Evolutionary conservation across 805 yeast genomes (phyloP).

Genomic region (Peterozyma xylosa): DNA sequence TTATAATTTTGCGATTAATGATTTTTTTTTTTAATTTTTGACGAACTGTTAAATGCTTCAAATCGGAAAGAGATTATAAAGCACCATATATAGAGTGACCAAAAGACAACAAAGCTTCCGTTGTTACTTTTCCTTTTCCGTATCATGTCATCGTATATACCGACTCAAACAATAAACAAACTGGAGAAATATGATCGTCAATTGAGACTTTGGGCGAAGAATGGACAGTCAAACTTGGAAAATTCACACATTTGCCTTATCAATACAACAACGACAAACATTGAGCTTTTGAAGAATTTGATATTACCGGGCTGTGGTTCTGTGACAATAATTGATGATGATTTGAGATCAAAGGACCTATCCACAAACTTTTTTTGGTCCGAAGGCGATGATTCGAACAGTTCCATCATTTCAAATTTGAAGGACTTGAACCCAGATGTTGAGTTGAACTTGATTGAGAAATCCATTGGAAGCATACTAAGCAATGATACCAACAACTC

Average conservation of each 20-base stretch:
- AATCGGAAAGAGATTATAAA: no score
- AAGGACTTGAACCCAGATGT: conserved; percentile 58
- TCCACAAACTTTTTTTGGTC: conserved; percentile 42
- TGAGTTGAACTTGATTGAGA: conserved; percentile 22
- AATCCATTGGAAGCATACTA: not conserved
- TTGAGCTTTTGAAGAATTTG: conserved; percentile 72
- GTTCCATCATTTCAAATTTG: conserved; percentile 31
- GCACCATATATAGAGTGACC: no score
- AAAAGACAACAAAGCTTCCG: no score
- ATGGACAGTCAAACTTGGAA: conserved; percentile 63
- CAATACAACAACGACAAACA: conserved; percentile 47
- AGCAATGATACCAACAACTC: conserved; percentile 9
- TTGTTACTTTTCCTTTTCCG: no score
- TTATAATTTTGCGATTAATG: no score
- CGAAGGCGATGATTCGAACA: conserved; percentile 1
- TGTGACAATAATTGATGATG: conserved; percentile 49
- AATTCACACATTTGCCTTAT: conserved; percentile 54
- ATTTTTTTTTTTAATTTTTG: no score
- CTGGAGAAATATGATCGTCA: conserved; percentile 75
- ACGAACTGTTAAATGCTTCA: no score
- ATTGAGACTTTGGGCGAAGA: conserved; percentile 74
- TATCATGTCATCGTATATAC: no score
- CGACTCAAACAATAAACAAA: conserved; percentile 18
- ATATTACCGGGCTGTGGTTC: conserved; percentile 60
- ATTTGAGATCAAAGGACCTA: conserved; percentile 25